Evolutionary conservation across 345 rosid species (phyloP).

Genomic region (Cardamine resedifolia): DNA sequence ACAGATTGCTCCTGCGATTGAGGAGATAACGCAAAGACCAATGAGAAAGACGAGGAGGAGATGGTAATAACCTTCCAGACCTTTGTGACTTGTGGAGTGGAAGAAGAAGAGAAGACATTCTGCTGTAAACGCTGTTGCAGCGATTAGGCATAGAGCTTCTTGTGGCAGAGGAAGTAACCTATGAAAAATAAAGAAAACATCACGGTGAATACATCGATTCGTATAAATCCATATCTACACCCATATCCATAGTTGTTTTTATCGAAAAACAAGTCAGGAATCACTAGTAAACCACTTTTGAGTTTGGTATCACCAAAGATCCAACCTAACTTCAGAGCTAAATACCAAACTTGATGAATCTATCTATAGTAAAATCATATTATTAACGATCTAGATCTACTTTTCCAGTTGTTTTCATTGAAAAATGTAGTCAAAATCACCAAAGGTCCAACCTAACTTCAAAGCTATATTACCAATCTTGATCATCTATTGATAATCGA

Average conservation of each 20-base stretch:
- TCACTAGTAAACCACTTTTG: conserved; percentile 1
- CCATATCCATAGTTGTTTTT: neutral
- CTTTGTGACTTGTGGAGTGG: conserved; percentile 93
- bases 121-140: conserved; percentile 77
- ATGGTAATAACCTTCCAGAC: conserved; percentile 96
- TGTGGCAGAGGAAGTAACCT: conserved; percentile 75
- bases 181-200: neutral
- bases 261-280: neutral
- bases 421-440: neutral
- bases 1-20: conserved; percentile 68
- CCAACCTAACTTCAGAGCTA: neutral
- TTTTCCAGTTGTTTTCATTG: neutral
- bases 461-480: neutral
- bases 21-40: conserved; percentile 63
- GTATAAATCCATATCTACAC: neutral
- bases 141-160: conserved; percentile 71
- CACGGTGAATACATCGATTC: neutral
- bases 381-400: neutral
- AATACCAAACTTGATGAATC: conserved; percentile 15
- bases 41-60: conserved; percentile 81
- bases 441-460: neutral
- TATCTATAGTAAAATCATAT: neutral
- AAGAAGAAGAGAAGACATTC: conserved; percentile 85
- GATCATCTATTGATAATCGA: neutral
- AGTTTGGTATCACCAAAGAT: neutral